phyloP scores from a whole-genome alignment of 257 asterid species.

The Capsicum pubescens region DNA sequence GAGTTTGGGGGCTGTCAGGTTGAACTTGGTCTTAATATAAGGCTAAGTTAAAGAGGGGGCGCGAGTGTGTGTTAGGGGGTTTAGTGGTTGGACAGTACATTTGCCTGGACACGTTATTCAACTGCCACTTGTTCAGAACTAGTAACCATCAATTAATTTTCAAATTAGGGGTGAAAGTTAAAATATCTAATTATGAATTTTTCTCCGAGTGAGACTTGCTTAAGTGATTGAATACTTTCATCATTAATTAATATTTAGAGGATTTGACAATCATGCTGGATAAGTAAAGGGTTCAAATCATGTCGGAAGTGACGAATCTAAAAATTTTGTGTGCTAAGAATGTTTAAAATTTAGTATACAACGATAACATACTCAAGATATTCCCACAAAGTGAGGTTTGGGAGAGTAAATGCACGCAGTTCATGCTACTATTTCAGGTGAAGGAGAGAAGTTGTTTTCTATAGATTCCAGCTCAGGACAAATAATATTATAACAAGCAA shows the following conservation, averaged over 20 bases:
- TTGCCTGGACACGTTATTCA: constrained; percentile 42
- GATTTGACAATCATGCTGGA: too few relatives aligned
- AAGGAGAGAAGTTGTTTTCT: too few relatives aligned
- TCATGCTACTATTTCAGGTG: too few relatives aligned
- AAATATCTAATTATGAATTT: background rate
- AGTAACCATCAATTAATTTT: background rate
- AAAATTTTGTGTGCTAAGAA: too few relatives aligned
- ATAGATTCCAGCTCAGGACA: too few relatives aligned
- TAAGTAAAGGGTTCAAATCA: background rate
- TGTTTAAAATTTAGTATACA: too few relatives aligned
- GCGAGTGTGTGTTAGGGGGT: constrained; percentile 38
- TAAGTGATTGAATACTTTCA: background rate
- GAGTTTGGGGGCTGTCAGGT: constrained; percentile 37
- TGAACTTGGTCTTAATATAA: constrained; percentile 23
- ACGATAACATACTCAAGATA: too few relatives aligned
- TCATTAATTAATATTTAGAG: too few relatives aligned
- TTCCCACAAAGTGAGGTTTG: too few relatives aligned
- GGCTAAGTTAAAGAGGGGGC: constrained; percentile 25
- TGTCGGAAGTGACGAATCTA: too few relatives aligned
- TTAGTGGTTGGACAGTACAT: constrained; percentile 55
- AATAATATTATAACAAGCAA: too few relatives aligned
- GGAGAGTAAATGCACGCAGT: too few relatives aligned
- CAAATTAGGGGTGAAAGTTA: background rate
- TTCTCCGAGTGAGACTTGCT: background rate
- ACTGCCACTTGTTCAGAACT: constrained; percentile 51